Percentiles rank a stretch among this genome's conserved stretches.
Conservation (phyloP, 257 asterid species). For the Solanum commersonii region DNA sequence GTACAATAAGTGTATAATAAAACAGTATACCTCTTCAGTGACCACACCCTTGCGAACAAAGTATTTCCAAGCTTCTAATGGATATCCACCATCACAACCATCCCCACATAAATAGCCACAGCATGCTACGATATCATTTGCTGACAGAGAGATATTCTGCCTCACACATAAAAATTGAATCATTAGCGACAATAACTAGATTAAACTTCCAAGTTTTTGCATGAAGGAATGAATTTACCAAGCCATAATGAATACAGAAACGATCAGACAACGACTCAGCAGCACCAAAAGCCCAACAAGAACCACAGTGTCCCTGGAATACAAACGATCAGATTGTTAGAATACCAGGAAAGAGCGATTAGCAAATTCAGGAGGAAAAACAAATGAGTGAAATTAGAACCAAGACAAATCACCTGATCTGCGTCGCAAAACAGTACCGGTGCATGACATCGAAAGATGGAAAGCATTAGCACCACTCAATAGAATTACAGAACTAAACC, state of each 20-base stretch:
- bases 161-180: background rate
- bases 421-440: slow-evolving; percentile 16
- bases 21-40: slow-evolving; percentile 61
- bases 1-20: background rate
- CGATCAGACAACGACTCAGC: slow-evolving; percentile 89
- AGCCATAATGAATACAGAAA: slow-evolving; percentile 68
- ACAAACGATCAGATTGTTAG: background rate
- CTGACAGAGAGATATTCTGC: slow-evolving; percentile 83
- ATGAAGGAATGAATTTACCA: slow-evolving; percentile 21
- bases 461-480: slow-evolving; percentile 18
- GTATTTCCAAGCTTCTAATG: slow-evolving; percentile 83
- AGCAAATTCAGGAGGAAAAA: background rate
- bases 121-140: slow-evolving; percentile 88
- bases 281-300: slow-evolving; percentile 99
- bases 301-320: slow-evolving; percentile 92
- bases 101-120: slow-evolving; percentile 91
- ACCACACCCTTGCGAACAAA: slow-evolving; percentile 73
- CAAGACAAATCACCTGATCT: slow-evolving; percentile 70
- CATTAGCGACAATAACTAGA: background rate
- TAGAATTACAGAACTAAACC: background rate
- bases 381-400: background rate
- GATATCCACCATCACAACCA: slow-evolving; percentile 97
- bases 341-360: background rate
- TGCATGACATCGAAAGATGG: slow-evolving; percentile 10
- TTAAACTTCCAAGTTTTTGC: background rate